phyloP scores from a whole-genome alignment of 768 basidiomycete species.

The Filobasidium wieringae region DNA sequence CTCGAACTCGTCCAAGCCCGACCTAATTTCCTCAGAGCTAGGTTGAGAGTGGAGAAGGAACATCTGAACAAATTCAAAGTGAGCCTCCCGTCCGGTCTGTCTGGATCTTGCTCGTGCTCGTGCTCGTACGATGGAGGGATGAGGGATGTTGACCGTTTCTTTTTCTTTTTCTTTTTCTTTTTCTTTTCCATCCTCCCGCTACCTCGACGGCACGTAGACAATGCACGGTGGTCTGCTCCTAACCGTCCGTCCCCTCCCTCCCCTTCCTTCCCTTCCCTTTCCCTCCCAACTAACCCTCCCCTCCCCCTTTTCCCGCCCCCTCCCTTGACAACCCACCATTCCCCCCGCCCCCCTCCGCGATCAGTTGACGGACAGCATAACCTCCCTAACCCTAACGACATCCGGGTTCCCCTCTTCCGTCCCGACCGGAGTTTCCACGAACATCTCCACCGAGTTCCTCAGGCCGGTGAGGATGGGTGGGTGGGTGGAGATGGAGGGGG shows the following conservation, averaged over 20 bases:
- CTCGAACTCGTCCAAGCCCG: constrained; percentile 10
- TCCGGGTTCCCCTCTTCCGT: constrained; percentile 26
- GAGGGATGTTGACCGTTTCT: neutral
- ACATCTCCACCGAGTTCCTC: constrained; percentile 34
- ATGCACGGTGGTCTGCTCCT: constrained; percentile 14
- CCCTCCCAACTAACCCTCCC: neutral
- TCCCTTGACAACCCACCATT: neutral
- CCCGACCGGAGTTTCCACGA: constrained; percentile 35
- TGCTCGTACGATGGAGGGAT: neutral
- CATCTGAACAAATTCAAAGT: constrained; percentile 19
- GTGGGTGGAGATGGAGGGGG: constrained; percentile 22
- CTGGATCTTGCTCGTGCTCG: too few relatives aligned
- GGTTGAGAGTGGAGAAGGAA: constrained; percentile 8
- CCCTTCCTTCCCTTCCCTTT: neutral
- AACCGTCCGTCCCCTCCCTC: neutral
- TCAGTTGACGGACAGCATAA: constrained; percentile 36
- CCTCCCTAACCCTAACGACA: constrained; percentile 32
- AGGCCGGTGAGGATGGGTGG: constrained; percentile 31
- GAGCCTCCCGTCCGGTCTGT: neutral
- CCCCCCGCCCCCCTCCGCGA: neutral
- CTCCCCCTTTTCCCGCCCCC: neutral
- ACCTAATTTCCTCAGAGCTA: constrained; percentile 13
- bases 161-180: neutral
- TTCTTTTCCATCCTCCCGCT: neutral
- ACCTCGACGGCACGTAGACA: constrained; percentile 1